Evolutionary conservation across 2,329 filamentous ascomycete genomes (phyloP).

Genomic region (Coniella vitis): DNA sequence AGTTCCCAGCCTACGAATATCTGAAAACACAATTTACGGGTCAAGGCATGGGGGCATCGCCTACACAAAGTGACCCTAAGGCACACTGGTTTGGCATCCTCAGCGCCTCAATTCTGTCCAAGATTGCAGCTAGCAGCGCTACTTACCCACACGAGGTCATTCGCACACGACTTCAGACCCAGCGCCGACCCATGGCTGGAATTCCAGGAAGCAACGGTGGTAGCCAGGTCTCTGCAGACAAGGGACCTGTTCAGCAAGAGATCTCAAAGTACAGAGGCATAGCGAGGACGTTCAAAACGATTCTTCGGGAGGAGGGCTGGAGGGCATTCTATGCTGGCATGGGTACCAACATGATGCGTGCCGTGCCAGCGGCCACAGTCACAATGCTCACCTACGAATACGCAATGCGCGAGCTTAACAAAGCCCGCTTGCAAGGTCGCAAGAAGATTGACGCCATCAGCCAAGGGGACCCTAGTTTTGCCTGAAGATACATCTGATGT

Average conservation of each 20-base stretch:
- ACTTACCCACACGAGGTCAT: slow-evolving; percentile 98
- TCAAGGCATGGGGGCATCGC: slow-evolving; percentile 71
- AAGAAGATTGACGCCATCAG: slow-evolving; percentile 22
- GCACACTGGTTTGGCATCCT: slow-evolving; percentile 79
- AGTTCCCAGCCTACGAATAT: slow-evolving; percentile 93
- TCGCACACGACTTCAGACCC: slow-evolving; percentile 86
- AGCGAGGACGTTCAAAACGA: slow-evolving; percentile 73
- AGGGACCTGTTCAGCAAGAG: slow-evolving; percentile 22
- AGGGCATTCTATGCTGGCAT: slow-evolving; percentile 94
- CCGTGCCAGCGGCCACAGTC: slow-evolving; percentile 89
- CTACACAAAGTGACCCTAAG: slow-evolving; percentile 42
- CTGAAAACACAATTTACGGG: slow-evolving; percentile 89
- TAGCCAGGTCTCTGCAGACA: slow-evolving; percentile 23
- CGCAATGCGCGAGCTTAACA: slow-evolving; percentile 47
- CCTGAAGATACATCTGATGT: slow-evolving; percentile 1
- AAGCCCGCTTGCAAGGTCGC: slow-evolving; percentile 33
- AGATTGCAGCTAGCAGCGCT: slow-evolving; percentile 86
- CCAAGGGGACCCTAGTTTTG: slow-evolving; percentile 4
- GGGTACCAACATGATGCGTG: slow-evolving; percentile 95
- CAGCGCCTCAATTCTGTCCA: slow-evolving; percentile 84
- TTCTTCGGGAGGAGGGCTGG: slow-evolving; percentile 89
- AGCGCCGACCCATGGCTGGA: slow-evolving; percentile 63
- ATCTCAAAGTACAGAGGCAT: slow-evolving; percentile 67
- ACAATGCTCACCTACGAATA: slow-evolving; percentile 98
- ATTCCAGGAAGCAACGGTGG: slow-evolving; percentile 40